Evolutionary conservation across 345 rosid genomes (phyloP).

Genomic region (Draba incana): DNA sequence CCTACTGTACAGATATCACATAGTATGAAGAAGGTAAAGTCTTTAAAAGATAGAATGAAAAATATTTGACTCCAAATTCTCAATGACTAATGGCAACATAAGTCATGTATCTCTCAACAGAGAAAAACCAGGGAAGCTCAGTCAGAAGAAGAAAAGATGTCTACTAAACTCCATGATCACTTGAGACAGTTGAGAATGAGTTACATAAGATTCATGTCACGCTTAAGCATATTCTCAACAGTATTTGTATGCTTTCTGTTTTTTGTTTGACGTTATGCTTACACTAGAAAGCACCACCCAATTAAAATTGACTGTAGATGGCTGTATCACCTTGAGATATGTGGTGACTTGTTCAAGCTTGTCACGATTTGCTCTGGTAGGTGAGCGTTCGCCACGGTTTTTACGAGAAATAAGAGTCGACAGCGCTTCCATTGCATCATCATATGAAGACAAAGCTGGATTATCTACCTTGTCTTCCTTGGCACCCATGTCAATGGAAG

Average conservation of each 20-base stretch:
- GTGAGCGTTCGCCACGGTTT: slow-evolving; percentile 57
- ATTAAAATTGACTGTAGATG: not conserved
- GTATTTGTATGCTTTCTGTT: slow-evolving; percentile 1
- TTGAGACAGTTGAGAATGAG: slow-evolving; percentile 14
- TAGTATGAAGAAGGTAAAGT: no score
- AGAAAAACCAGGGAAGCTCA: not conserved
- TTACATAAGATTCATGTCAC: slow-evolving; percentile 5
- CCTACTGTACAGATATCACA: not conserved
- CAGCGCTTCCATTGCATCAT: slow-evolving; percentile 82
- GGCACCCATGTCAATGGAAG: slow-evolving; percentile 33
- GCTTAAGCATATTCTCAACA: not conserved
- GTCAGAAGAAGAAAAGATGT: not conserved
- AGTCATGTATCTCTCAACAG: slow-evolving; percentile 1
- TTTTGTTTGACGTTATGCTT: not conserved
- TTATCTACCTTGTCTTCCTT: slow-evolving; percentile 45
- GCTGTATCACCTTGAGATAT: slow-evolving; percentile 66
- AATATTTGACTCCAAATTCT: no score
- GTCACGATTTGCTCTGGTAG: slow-evolving; percentile 48
- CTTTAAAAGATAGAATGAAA: no score
- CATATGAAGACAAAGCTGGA: slow-evolving; percentile 57
- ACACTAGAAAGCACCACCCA: not conserved
- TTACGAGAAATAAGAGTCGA: slow-evolving; percentile 75
- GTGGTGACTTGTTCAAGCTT: slow-evolving; percentile 70
- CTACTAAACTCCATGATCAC: slow-evolving; percentile 17
- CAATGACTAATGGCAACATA: not conserved